Evolutionary conservation across 1,139 yeast species (phyloP).

Genomic region (Debaryomyces sp.): DNA sequence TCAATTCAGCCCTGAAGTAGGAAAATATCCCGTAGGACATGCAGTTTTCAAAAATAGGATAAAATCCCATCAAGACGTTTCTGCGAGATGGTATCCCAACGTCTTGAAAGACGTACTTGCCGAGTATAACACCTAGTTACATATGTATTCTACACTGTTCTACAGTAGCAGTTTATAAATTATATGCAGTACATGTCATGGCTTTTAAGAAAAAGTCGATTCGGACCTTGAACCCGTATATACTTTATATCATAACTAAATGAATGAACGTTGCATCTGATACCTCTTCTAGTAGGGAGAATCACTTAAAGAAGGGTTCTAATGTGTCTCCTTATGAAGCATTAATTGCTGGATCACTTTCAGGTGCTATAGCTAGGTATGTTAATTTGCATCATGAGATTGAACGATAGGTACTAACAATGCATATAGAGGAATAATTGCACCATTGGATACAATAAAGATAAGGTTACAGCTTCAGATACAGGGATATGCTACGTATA

Average conservation of each 20-base stretch:
- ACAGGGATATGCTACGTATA: conserved; percentile 12
- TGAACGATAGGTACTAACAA: conserved; percentile 21
- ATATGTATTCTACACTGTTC: background rate
- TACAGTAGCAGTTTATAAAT: background rate
- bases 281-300: conserved; percentile 25
- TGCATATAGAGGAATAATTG: conserved; percentile 59
- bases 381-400: conserved; percentile 14
- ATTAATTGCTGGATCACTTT: conserved; percentile 68
- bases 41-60: conserved; percentile 65
- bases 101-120: conserved; percentile 37
- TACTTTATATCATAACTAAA: background rate
- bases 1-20: conserved; percentile 49
- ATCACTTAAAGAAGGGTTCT: conserved; percentile 56
- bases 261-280: conserved; percentile 3
- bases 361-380: conserved; percentile 67
- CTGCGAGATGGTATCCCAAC: conserved; percentile 63
- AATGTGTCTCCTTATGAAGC: conserved; percentile 46
- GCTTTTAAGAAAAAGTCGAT: background rate
- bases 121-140: background rate
- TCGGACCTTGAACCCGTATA: background rate
- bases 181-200: background rate
- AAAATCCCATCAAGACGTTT: conserved; percentile 70
- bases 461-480: conserved; percentile 72
- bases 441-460: conserved; percentile 89
- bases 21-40: conserved; percentile 54